Evolutionary conservation across 1,284 basidiomycete species (phyloP).

Genomic region (Ceratobasidium sp.): DNA sequence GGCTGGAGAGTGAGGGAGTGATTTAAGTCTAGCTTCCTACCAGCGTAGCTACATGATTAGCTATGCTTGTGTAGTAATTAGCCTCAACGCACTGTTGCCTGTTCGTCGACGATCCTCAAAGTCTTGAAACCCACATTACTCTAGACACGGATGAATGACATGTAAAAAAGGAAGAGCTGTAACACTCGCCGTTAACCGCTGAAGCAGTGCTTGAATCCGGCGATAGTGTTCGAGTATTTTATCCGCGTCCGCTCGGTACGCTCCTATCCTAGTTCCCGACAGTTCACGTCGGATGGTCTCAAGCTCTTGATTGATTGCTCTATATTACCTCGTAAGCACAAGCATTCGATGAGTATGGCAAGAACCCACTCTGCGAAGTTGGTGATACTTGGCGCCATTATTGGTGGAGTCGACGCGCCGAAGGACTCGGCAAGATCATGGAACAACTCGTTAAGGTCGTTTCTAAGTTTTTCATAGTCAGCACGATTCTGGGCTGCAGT

Average conservation of each 20-base stretch:
- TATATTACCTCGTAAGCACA: neutral
- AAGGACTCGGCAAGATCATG: too few relatives aligned
- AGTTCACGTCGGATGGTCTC: neutral
- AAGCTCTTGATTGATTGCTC: neutral
- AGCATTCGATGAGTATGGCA: too few relatives aligned
- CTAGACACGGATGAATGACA: neutral
- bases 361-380: neutral
- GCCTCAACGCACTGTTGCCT: conserved; percentile 3
- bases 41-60: too few relatives aligned
- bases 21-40: neutral
- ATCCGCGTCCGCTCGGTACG: too few relatives aligned
- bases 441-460: too few relatives aligned
- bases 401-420: neutral
- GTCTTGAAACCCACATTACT: neutral
- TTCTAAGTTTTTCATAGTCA: too few relatives aligned
- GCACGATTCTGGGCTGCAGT: too few relatives aligned
- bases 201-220: neutral
- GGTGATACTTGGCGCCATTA: neutral
- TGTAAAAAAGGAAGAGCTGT: neutral
- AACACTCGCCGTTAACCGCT: neutral
- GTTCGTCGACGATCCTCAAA: neutral
- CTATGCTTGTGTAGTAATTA: too few relatives aligned
- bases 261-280: neutral
- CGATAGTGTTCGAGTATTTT: too few relatives aligned
- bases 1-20: too few relatives aligned